phyloP scores from a whole-genome alignment of 148 eudicot genomes.

The Dianthus caryophyllus region DNA sequence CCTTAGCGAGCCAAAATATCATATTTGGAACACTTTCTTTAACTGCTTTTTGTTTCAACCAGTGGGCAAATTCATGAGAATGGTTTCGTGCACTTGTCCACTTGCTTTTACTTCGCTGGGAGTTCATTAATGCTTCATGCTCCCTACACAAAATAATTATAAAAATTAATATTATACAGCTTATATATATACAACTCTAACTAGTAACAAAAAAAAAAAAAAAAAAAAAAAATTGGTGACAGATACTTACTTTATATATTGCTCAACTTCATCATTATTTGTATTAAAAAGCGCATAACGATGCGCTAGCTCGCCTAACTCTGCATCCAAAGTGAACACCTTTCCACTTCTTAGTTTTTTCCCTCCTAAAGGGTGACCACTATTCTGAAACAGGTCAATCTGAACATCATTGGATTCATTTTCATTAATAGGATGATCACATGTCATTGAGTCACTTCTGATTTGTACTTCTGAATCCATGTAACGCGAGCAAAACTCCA shows the following conservation, averaged over 20 bases:
- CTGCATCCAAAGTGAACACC: conserved; percentile 1
- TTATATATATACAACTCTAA: no score
- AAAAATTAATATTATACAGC: background rate
- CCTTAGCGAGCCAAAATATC: conserved; percentile 18
- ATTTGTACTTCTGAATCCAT: background rate
- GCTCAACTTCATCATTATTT: conserved; percentile 1
- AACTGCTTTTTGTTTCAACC: conserved; percentile 6
- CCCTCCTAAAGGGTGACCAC: conserved; percentile 17
- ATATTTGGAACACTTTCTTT: background rate
- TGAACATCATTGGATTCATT: background rate
- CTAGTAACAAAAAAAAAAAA: background rate
- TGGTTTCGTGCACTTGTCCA: conserved; percentile 15
- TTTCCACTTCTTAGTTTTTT: conserved; percentile 1
- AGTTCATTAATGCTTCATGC: background rate
- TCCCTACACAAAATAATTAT: background rate
- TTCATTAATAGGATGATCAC: background rate
- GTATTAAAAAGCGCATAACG: conserved; percentile 11
- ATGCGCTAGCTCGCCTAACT: conserved; percentile 3
- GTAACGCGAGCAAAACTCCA: background rate
- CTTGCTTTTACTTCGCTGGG: background rate
- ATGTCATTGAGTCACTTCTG: background rate
- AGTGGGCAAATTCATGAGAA: conserved; percentile 3
- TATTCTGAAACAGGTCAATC: background rate
- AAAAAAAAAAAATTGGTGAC: no score
- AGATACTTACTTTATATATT: conserved; percentile 13